Conservation (phyloP, 139 green algal genomes). For the Asterochloris erici region DNA sequence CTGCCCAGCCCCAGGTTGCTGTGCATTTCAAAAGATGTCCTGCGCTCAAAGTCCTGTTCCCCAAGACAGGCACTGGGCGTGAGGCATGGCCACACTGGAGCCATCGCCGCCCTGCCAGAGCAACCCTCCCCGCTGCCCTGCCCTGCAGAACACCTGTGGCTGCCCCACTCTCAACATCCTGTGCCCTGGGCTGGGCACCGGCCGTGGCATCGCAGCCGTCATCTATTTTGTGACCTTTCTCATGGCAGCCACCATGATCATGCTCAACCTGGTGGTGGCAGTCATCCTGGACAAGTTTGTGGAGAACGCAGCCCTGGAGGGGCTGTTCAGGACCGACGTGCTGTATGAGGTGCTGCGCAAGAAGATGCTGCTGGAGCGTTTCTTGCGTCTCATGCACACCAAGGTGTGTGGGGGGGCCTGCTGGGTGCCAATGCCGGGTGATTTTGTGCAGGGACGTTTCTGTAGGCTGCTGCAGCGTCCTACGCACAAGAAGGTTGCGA, state of each 20-base stretch:
- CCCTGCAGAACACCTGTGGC: slow-evolving; percentile 3
- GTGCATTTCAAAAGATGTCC: not conserved
- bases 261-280: slow-evolving; percentile 74
- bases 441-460: too few relatives aligned
- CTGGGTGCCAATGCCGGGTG: not conserved
- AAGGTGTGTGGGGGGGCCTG: slow-evolving; percentile 2
- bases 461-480: too few relatives aligned
- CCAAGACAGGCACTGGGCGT: not conserved
- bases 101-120: too few relatives aligned
- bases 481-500: too few relatives aligned
- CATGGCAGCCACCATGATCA: slow-evolving; percentile 58
- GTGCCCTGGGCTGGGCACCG: slow-evolving; percentile 20
- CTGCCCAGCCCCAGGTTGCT: not conserved
- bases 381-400: not conserved
- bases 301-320: slow-evolving; percentile 9
- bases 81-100: not conserved
- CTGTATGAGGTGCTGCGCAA: slow-evolving; percentile 14
- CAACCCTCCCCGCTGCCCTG: too few relatives aligned
- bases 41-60: not conserved
- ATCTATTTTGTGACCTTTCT: slow-evolving; percentile 73
- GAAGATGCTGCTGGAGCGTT: slow-evolving; percentile 22
- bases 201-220: slow-evolving; percentile 21
- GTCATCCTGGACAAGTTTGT: slow-evolving; percentile 43
- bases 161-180: slow-evolving; percentile 21
- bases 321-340: slow-evolving; percentile 8